Base-by-base conservation (phyloP, 176 grass and related monocot species). In the Oryza meyeriana region DNA sequence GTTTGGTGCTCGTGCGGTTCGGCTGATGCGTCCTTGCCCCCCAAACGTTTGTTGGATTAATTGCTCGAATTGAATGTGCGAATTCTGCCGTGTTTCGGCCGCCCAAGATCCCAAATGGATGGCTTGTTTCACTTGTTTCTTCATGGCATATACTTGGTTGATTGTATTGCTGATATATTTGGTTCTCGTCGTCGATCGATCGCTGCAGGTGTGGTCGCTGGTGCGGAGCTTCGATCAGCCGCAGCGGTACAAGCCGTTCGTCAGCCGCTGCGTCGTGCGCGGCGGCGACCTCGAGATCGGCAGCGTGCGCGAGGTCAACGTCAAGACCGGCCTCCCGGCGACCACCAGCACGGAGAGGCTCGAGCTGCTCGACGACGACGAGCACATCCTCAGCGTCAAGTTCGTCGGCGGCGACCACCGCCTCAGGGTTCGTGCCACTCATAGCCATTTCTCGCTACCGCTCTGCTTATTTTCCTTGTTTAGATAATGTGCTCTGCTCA, bases 211-310 rank as follows among this genome's bases (percentile, higher is more conserved):
- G 24, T 97, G 94, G 94, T 92, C 90, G 28, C 75, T 97, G 27
- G 89, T 94, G 69, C 84, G 94, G 62, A 97, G 92, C 63, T 97
- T 97, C 74, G 94, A 97, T 77, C 87, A 97, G 85, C 94, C 91
- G 50, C 94, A 97, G 85, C 71, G 79, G 69, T 97, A 97, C 83
- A 97, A 97, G 85, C 92, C 92, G 30, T 97, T 97, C 87, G 85
- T 97, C 38, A 88, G 87, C 29, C 85, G 85, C 78, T 97, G 91
- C 84, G 85, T 94, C 20, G 76, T 97, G 92, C 92, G 76, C 14
- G 89, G 83, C 18, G 89, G 90, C 64, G 87, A 89, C 75, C 77
- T 88, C 44, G 82, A 89, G 85, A 87, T 97, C 79, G 91, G 94
- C 40, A 94, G 91, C 61, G 42, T 97, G 38, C 74, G 94, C 34